Percentiles rank a stretch among this genome's conserved stretches.
phyloP scores from a whole-genome alignment of 2,329 filamentous ascomycete species.

The Fusarium sp. region DNA sequence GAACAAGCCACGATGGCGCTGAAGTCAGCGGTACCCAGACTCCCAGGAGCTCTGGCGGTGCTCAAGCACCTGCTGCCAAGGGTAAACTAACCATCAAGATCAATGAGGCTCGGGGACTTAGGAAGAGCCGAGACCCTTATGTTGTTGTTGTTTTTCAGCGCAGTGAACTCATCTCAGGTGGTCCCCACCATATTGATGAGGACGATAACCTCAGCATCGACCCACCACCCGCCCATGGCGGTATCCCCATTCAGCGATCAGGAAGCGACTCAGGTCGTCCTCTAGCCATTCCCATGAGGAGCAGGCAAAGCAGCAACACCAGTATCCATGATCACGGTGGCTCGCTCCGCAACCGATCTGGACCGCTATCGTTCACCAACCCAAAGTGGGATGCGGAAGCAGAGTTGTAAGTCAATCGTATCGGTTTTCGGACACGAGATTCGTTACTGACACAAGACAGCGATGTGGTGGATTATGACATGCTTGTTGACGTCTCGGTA shows the following conservation, averaged over 20 bases:
- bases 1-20: slow-evolving; percentile 56
- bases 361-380: slow-evolving; percentile 72
- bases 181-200: slow-evolving; percentile 74
- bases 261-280: slow-evolving; percentile 84
- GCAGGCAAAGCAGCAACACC: slow-evolving; percentile 95
- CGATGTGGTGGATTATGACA: slow-evolving; percentile 92
- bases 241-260: slow-evolving; percentile 73
- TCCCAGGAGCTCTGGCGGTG: slow-evolving; percentile 59
- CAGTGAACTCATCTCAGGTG: slow-evolving; percentile 94
- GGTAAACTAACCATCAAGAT: slow-evolving; percentile 94
- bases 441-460: slow-evolving; percentile 59
- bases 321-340: slow-evolving; percentile 75
- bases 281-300: slow-evolving; percentile 97
- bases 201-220: slow-evolving; percentile 62
- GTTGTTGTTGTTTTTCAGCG: slow-evolving; percentile 97
- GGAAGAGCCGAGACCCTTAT: slow-evolving; percentile 88
- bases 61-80: slow-evolving; percentile 77
- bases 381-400: slow-evolving; percentile 97
- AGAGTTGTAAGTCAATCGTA: slow-evolving; percentile 76
- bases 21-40: slow-evolving; percentile 66
- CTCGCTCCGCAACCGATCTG: slow-evolving; percentile 69
- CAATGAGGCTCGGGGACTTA: slow-evolving; percentile 82
- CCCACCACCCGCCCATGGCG: slow-evolving; percentile 61
- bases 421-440: not conserved
- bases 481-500: slow-evolving; percentile 90